phyloP scores from a whole-genome alignment of 176 grass and related monocot species.

The Ensete ventricosum region DNA sequence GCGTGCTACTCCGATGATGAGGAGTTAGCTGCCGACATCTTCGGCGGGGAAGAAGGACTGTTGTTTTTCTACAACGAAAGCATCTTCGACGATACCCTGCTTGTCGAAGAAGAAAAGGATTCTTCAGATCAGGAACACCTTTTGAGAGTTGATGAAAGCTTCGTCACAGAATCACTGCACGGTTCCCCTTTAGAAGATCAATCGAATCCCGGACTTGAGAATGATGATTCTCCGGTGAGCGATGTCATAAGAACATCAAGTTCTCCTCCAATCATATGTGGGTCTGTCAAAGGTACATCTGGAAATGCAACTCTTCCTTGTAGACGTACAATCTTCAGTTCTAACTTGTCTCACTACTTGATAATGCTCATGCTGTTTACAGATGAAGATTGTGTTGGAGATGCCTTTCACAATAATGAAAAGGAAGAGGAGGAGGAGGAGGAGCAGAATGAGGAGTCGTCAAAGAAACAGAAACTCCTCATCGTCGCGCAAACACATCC shows the following conservation, averaged over 20 bases:
- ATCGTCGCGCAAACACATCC: constrained; percentile 30
- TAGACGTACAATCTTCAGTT: neutral
- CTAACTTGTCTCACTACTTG: neutral
- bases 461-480: neutral
- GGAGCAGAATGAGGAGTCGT: constrained; percentile 25
- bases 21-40: neutral
- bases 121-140: constrained; percentile 19
- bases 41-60: constrained; percentile 10
- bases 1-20: neutral
- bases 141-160: constrained; percentile 33
- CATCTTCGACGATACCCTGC: constrained; percentile 39
- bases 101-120: constrained; percentile 50
- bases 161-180: constrained; percentile 24
- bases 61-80: constrained; percentile 71
- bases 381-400: neutral
- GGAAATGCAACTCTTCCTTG: neutral
- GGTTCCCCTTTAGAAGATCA: constrained; percentile 3
- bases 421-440: neutral
- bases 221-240: neutral
- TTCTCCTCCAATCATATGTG: neutral
- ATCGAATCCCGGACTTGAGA: too few relatives aligned
- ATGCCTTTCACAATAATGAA: neutral
- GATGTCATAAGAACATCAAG: neutral
- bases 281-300: neutral
- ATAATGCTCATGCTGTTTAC: neutral